Conservation (phyloP, 1,284 basidiomycete species). For the Phlebopus sp. region DNA sequence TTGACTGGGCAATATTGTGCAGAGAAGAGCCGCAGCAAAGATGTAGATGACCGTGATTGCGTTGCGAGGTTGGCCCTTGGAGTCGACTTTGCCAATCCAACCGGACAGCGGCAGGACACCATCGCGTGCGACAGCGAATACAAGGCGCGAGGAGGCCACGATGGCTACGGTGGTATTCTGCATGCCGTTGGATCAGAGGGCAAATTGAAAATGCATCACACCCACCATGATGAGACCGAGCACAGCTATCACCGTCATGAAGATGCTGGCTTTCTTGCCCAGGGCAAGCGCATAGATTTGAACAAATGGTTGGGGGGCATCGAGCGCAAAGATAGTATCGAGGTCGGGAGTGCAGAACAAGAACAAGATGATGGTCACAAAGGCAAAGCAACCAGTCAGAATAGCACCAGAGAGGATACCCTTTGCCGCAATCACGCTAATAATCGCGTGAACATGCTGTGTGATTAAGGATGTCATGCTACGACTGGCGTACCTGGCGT, state of each 20-base stretch:
- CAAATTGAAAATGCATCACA: conserved; percentile 5
- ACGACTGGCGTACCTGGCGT: conserved; percentile 56
- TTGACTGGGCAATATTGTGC: conserved; percentile 80
- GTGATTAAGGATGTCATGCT: not conserved
- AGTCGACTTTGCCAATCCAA: conserved; percentile 76
- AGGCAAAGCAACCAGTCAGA: conserved; percentile 72
- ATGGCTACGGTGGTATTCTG: conserved; percentile 83
- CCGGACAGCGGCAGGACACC: conserved; percentile 78
- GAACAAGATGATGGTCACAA: conserved; percentile 76
- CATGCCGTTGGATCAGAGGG: not conserved
- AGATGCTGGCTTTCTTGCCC: conserved; percentile 70
- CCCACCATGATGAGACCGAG: conserved; percentile 75
- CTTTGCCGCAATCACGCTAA: conserved; percentile 70
- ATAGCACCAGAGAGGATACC: conserved; percentile 76
- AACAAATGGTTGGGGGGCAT: conserved; percentile 86
- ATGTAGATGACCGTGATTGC: conserved; percentile 80
- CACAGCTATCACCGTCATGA: conserved; percentile 81
- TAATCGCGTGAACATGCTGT: not conserved
- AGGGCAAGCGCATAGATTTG: conserved; percentile 79
- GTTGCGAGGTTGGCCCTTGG: conserved; percentile 70
- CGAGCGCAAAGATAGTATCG: conserved; percentile 66
- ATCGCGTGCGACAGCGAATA: conserved; percentile 86
- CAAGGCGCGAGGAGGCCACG: conserved; percentile 79
- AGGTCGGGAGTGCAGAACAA: conserved; percentile 82
- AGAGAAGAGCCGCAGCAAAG: conserved; percentile 69